A percentile compares a stretch with the other conserved stretches of the same genome.
Conservation (phyloP, 139 green algal species). For the Nannochloris sp. region DNA sequence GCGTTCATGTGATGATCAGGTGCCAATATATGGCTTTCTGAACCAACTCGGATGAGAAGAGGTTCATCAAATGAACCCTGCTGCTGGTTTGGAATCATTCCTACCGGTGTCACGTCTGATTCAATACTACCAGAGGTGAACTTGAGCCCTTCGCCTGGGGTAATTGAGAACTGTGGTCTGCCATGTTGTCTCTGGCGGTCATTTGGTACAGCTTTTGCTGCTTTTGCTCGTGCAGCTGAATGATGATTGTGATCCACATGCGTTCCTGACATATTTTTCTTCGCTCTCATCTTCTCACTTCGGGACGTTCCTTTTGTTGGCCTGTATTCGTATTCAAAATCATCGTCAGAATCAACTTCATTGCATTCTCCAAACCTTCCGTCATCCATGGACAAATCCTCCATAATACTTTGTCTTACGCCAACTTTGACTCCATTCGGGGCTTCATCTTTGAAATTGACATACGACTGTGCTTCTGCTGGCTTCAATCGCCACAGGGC, state of each 20-base stretch:
- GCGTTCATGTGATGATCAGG: slow-evolving; percentile 9
- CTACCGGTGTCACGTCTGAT: background rate
- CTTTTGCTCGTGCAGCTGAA: background rate
- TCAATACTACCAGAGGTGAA: background rate
- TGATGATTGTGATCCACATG: background rate
- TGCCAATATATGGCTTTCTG: slow-evolving; percentile 43
- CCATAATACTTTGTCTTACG: background rate
- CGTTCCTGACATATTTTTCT: slow-evolving; percentile 16
- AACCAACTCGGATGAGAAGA: slow-evolving; percentile 47
- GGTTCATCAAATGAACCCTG: background rate
- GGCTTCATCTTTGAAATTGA: slow-evolving; percentile 59
- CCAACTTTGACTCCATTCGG: slow-evolving; percentile 20
- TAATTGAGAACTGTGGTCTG: background rate
- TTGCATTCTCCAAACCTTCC: slow-evolving; percentile 12
- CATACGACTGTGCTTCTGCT: slow-evolving; percentile 47
- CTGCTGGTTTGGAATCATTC: background rate
- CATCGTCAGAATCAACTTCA: slow-evolving; percentile 17
- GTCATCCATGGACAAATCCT: slow-evolving; percentile 12
- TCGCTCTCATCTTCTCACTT: slow-evolving; percentile 10
- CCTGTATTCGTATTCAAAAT: slow-evolving; percentile 16
- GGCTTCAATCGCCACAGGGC: slow-evolving; percentile 64
- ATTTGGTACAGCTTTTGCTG: slow-evolving; percentile 14
- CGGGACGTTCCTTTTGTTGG: slow-evolving; percentile 8
- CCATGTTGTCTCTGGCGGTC: background rate
- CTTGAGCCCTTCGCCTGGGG: slow-evolving; percentile 3